Evolutionary conservation across 1,284 basidiomycete species (phyloP), one percentile per base, ranked within the genome.

Genomic region (Exobasidium cylindrosporum): DNA sequence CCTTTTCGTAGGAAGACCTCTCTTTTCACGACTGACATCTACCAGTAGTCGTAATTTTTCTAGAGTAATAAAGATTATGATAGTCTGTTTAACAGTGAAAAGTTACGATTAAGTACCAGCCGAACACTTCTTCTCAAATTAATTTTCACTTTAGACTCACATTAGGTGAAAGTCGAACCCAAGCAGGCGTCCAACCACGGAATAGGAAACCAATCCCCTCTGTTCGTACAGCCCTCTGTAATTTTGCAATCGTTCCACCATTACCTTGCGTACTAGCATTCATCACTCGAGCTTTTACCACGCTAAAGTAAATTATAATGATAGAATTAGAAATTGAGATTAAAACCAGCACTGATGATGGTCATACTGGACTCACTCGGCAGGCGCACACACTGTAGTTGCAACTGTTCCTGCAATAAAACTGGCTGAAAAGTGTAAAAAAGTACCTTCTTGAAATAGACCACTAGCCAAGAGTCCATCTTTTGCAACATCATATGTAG

Each of bases 171-270:
- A 79, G 60, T 6, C 77, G 60, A 58, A 78, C 83, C 83, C 83
- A 84, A 0, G 83, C 82, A 3, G 84, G 83, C 7, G 83, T 81
- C 84, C 84, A 85, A n/a, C 84, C 84, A 58, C 83, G 80, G 79
- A 85, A 84, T 45, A 85, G 68, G 80, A 84, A 84, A 14, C 76
- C 71, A 11, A 82, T 79, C 0, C 84, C 83, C 63, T 82, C 80
- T 28, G 69, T 70, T 10, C 73, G 61, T 26, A 81, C 64, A 23
- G 74, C 65, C 11, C 58, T 62, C 24, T 66, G 54, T 24, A 76
- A 52, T 50, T 62, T 65, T 30, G 68, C 54, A 14, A 68, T 67
- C 1, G 54, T 57, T 0, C 69, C 69, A 14, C 63, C 58, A 1
- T 65, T 62, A 17, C 53, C 53, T 4, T 55, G 29, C 13, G 53